Base-by-base conservation (phyloP, 768 basidiomycete genomes). In the Paxillus rubicundulus region DNA sequence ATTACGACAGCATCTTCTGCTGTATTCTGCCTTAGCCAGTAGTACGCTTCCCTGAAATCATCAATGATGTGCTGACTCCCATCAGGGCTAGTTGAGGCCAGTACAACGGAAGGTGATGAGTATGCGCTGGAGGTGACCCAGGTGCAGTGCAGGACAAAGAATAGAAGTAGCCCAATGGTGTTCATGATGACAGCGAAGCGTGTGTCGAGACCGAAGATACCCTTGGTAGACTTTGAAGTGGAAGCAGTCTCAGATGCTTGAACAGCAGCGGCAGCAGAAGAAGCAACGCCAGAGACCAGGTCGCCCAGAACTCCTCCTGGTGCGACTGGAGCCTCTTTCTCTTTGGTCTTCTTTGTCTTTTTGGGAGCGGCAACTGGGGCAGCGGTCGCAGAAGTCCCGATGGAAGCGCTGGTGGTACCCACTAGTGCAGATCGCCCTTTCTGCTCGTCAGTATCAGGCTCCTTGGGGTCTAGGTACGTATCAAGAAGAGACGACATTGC, bases 31-130 rank as follows among this genome's bases (percentile, higher is more conserved):
- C 97, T 80, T 44, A 99, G 71, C 97, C 97, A 99, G 66, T 98
- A 98, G 70, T 99, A 98, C 12, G 97, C 97, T 75, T 98, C 97
- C 53, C 97, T 82, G 85, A 98, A 99, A 70, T 99, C 97, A 64
- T 99, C 97, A 62, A 99, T 98, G 63, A 98, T 90, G 69, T 93
- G 85, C 65, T 92, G 87, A 51, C 82, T 86, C 17, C 97, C 97
- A 63, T 98, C 96, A 1, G 80, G 74, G 50, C 79, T 82, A 1
- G 74, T 72, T 5, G 91, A 92, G 0, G 95, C 84, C 53, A 98
- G 77, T 5, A 99, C 96, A 55, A 98, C 97, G 24, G 95, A 98
- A 0, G 97, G 97, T 0, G 95, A 98, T 7, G 97, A 98, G 73
- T 98, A 98, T 1, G 97, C 95, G 56, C 75, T 83, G 28, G 93